Evolutionary conservation across 2,329 filamentous ascomycete species (phyloP), one percentile per base, ranked within the genome.

Genomic region (Mycosphaerella arachidis): DNA sequence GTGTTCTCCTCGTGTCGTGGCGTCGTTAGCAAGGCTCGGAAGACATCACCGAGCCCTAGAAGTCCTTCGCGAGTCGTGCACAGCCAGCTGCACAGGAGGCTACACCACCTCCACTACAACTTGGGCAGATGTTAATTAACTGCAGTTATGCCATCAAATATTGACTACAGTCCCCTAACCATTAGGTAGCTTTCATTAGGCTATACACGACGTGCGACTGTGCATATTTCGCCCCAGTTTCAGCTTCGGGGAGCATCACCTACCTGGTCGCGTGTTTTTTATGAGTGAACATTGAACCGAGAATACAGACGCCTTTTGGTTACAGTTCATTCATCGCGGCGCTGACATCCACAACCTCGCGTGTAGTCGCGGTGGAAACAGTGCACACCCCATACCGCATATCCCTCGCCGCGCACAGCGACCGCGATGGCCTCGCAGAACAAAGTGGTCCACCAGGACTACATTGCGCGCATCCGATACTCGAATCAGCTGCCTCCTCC

Each of bases 401-500:
- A 46, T 46, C 45, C 57, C 4, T 46, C 57, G 20, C 48, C 16
- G 12, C 33, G 31, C 31, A 18, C 55, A n/a, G 20, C 20, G 10
- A 20, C 20, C 13, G 24, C 43, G 12, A 70, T 70, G 67, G 65
- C 67, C 50, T 70, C 71, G 37, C 66, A 67, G 37, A 67, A 70
- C 58, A 70, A 72, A 50, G 68, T 70, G 62, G 86, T 85, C 70
- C 91, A 96, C 73, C 94, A 99, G 78, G 94, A 99, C 77, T 97
- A 97, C 78, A 96, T 99, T 73, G 93, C 92, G 65, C 89, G 92
- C 70, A 91, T 97, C 72, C 86, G 94, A 76, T 99, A 95, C 76
- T 92, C 91, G 71, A 99, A 99, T 85, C 88, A 91, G 68, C 86
- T 99, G 16, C 94, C 94, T 65, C 92, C 94, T 65, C 94, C 94